Evolutionary conservation across 148 eudicot genomes (phyloP), one percentile per base, ranked within the genome.

Genomic region (Silene latifolia): DNA sequence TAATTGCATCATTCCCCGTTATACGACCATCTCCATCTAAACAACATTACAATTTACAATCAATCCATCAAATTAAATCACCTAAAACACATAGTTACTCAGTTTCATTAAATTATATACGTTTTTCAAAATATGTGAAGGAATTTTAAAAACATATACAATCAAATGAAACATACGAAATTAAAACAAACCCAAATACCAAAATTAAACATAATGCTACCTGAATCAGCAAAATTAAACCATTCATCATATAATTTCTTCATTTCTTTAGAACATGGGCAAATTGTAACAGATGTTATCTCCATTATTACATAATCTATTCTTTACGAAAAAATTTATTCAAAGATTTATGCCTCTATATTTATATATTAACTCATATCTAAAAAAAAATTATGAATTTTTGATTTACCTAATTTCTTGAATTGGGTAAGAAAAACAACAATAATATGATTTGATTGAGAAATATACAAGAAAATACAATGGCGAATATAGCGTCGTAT

Each of bases 1-100:
- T 86, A 66, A 73, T 86, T 56, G 93, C 91, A 74, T 91, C 93
- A 47, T 27, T 80, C 17, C 97, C 91, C 13, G 97, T 89, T n/a
- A 91, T 69, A 14, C 97, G 85, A 23, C 90, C 93, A 82, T 91
- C 97, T 20, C 86, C 83, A 86, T 91, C 97, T 91, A 71, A 3
- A 63, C 1, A 44, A 58, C 13, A 75, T 24, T n/a, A n/a, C n/a
- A n/a, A n/a, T n/a, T n/a, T n/a, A n/a, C n/a, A n/a, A 5, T 42
- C 65, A 53, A 57, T 8, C 60, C 75, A 58, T 23, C 17, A 46
- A 14, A 13, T 24, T 6, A 35, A 80, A 8, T 60, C 63, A 59
- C 71, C 27, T 0, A 8, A 59, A 66, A 15, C 42, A 27, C 27
- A 7, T 8, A 35, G 4, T 3, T 35, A 35, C 39, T 35, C 39